Percentiles rank a stretch among this genome's conserved stretches.
Evolutionary conservation across 2,329 filamentous ascomycete genomes (phyloP).

Genomic region (Colletotrichum aenigma): DNA sequence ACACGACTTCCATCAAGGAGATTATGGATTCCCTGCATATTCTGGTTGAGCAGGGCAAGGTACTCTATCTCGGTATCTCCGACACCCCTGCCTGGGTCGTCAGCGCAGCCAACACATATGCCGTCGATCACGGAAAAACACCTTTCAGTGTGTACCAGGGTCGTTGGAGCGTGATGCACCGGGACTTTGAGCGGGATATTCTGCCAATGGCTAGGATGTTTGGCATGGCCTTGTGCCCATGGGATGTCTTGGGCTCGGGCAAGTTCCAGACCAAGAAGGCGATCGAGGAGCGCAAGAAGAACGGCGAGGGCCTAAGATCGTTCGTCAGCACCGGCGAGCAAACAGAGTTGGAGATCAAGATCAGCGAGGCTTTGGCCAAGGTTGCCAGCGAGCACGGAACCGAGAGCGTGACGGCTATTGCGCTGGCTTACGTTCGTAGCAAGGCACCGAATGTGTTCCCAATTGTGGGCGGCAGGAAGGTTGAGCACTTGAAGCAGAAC

Average conservation of each 20-base stretch:
- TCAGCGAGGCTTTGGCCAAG: slow-evolving; percentile 63
- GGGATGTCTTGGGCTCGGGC: slow-evolving; percentile 63
- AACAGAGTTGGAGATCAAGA: slow-evolving; percentile 52
- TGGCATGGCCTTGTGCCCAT: slow-evolving; percentile 60
- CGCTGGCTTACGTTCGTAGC: slow-evolving; percentile 54
- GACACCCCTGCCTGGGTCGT: slow-evolving; percentile 46
- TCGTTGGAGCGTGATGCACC: slow-evolving; percentile 35
- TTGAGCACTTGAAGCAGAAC: slow-evolving; percentile 59
- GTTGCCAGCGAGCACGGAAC: slow-evolving; percentile 61
- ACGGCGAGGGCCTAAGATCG: slow-evolving; percentile 42
- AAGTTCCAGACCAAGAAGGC: slow-evolving; percentile 48
- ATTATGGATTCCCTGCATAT: slow-evolving; percentile 45
- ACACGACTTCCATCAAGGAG: slow-evolving; percentile 44
- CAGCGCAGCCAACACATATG: slow-evolving; percentile 41
- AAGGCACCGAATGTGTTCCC: slow-evolving; percentile 60
- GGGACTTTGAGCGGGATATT: slow-evolving; percentile 45
- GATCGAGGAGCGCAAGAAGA: slow-evolving; percentile 31
- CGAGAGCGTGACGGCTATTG: slow-evolving; percentile 62
- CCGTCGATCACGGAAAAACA: slow-evolving; percentile 35
- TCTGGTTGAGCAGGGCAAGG: slow-evolving; percentile 43
- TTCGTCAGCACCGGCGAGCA: slow-evolving; percentile 31
- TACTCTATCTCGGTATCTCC: slow-evolving; percentile 44
- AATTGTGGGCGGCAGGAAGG: slow-evolving; percentile 55
- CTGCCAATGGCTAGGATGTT: slow-evolving; percentile 44
- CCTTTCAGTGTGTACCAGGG: slow-evolving; percentile 45